These are phyloP conservation scores for Ustilago bromivora DNA, from an alignment of 1,284 basidiomycete genomes.

Conservation along the genomic window DNA sequence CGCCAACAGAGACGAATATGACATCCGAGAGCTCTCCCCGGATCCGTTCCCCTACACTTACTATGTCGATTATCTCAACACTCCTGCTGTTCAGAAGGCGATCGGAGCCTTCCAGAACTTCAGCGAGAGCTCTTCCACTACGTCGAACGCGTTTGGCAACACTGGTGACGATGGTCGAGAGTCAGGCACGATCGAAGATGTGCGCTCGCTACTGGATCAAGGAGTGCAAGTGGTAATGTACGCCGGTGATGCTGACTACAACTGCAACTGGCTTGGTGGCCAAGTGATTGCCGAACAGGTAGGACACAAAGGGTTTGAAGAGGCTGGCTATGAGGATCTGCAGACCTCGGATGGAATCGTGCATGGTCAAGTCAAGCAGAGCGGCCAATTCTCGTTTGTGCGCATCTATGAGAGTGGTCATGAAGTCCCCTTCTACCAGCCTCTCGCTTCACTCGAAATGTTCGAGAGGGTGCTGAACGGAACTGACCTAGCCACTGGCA, in stretches of 20 bases:
- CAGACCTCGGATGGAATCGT: conserved; percentile 24
- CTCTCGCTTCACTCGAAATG: conserved; percentile 45
- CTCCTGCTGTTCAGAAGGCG: conserved; percentile 40
- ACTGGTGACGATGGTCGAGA: conserved; percentile 56
- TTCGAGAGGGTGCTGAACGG: conserved; percentile 45
- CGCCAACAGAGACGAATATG: conserved; percentile 57
- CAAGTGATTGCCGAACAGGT: conserved; percentile 47
- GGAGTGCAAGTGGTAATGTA: conserved; percentile 52
- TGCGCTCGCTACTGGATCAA: conserved; percentile 42
- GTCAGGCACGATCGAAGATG: conserved; percentile 40
- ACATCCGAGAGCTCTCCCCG: conserved; percentile 54
- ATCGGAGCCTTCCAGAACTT: conserved; percentile 60
- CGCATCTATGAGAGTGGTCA: conserved; percentile 59
- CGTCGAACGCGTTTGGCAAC: conserved; percentile 38
- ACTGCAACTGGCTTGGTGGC: conserved; percentile 57
- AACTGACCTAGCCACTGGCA: conserved; percentile 51
- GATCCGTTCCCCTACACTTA: conserved; percentile 59
- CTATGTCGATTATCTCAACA: conserved; percentile 57
- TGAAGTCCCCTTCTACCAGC: conserved; percentile 61
- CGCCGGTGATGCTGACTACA: conserved; percentile 60
- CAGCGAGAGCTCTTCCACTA: conserved; percentile 39
- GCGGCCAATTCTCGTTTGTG: conserved; percentile 49
- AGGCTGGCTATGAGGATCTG: conserved; percentile 49
- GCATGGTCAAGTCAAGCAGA: conserved; percentile 53
- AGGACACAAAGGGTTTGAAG: conserved; percentile 29